These are phyloP conservation scores for Amaranthus tricolor DNA, from an alignment of 179 eudicot species.

Conservation along the genomic window DNA sequence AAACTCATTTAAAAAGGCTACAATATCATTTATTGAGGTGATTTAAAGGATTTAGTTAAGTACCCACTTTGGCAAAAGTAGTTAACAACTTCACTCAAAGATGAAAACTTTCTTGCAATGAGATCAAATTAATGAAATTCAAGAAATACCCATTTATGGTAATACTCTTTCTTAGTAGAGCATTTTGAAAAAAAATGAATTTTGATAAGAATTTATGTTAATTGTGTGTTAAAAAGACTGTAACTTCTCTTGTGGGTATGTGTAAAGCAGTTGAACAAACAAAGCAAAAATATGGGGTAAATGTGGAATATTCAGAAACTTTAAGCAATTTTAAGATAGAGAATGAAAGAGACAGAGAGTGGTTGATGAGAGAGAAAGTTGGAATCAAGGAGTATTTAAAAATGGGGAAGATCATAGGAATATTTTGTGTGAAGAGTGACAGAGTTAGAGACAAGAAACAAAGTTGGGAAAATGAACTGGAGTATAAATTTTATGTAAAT, in stretches of 20 bases:
- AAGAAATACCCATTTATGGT: conserved; percentile 24
- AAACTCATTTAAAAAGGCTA: conserved; percentile 31
- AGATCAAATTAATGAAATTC: conserved; percentile 7
- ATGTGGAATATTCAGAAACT: conserved; percentile 13
- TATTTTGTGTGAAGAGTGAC: conserved; percentile 29
- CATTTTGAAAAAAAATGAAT: background rate
- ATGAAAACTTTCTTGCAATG: background rate
- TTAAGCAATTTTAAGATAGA: conserved; percentile 2
- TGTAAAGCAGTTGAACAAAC: conserved; percentile 29
- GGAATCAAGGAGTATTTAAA: conserved; percentile 8
- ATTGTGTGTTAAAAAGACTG: background rate
- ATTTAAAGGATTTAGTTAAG: conserved; percentile 17
- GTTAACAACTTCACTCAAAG: conserved; percentile 1
- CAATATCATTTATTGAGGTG: conserved; percentile 22
- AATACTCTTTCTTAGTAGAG: conserved; percentile 9
- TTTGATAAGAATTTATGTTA: background rate
- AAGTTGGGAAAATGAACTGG: background rate
- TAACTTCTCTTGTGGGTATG: conserved; percentile 11
- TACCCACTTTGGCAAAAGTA: conserved; percentile 17
- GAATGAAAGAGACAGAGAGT: conserved; percentile 9
- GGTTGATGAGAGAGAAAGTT: conserved; percentile 24
- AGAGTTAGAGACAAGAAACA: conserved; percentile 8
- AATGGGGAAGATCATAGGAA: conserved; percentile 19
- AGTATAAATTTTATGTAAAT: background rate
- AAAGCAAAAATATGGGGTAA: background rate